These are phyloP conservation scores for Rhynchospora tenuis DNA, from an alignment of 176 grass and related monocot species.

Conservation along the genomic window DNA sequence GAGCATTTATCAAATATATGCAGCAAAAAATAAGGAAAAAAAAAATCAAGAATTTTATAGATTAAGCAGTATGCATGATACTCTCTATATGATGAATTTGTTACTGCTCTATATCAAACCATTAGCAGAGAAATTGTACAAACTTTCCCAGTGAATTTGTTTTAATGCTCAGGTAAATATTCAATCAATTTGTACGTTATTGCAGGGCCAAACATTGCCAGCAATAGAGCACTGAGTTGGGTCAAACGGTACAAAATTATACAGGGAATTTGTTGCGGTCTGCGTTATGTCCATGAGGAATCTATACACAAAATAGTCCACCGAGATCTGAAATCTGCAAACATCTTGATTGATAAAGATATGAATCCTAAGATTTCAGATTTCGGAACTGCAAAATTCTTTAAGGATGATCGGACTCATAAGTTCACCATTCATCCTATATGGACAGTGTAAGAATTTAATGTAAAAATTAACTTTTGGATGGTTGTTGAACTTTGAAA, in stretches of 20 bases:
- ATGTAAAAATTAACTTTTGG: no score
- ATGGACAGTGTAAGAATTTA: not conserved
- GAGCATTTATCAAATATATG: no score
- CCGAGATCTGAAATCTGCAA: conserved; percentile 1
- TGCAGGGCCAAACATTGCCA: not conserved
- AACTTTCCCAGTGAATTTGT: no score
- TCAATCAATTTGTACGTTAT: no score
- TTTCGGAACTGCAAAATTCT: not conserved
- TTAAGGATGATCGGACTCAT: not conserved
- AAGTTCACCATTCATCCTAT: not conserved
- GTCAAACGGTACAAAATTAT: not conserved
- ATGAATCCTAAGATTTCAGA: conserved; percentile 1
- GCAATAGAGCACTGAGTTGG: not conserved
- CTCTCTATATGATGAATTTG: no score
- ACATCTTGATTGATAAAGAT: not conserved
- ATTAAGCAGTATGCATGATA: no score
- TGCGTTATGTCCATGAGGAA: not conserved
- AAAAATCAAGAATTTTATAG: no score
- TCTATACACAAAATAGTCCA: conserved; percentile 7
- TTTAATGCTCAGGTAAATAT: no score
- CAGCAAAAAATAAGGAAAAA: no score
- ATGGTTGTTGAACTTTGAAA: no score
- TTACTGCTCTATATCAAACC: no score
- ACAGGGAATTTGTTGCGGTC: not conserved
- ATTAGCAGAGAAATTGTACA: no score